Evolutionary conservation across 768 basidiomycete species (phyloP), one percentile per base, ranked within the genome.

Genomic region (Porphyrellus cyaneotinctus): DNA sequence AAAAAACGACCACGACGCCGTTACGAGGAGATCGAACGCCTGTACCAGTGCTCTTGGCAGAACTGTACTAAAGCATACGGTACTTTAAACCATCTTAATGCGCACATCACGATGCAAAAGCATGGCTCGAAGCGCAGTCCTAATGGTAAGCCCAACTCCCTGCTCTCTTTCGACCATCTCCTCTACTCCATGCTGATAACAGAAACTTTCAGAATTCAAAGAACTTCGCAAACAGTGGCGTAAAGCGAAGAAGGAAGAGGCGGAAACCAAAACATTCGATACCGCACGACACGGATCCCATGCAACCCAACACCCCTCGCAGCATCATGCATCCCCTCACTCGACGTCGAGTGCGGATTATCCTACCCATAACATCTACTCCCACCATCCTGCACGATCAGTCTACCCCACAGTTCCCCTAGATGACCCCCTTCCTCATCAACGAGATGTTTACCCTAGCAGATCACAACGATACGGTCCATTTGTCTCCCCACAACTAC

Each of bases 21-120:
- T 39, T 91, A 90, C 70, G 95, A 97, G 68, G 95, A 97, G 78
- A 97, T 97, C 59, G 94, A 97, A 72, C 83, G 95, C 24, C 72
- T 95, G 47, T 97, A 97, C 67, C 80, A 81, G 51, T 97, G 95
- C 75, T 85, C 86, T 45, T 91, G 84, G 81, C 80, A 79, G 5
- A 78, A 82, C 39, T 86, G 84, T 58, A 77, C 82, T 50, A 95
- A 95, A 73, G 79, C 89, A 24, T 97, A 95, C 64, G 94, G 94
- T 28, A 97, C 94, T 5, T 77, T 97, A 44, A 97, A 99, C 67
- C 95, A 99, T 70, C 78, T 99, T 55, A 99, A 99, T 67, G 93
- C 94, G 28, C 95, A 99, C 69, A 92, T 97, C 52, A 88, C 85
- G n/a, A 97, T 97, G 91, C 95, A 97, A 70, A 90, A 90, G 70